Evolutionary conservation across 768 basidiomycete species (phyloP).

Genomic region (Lentinula sp.): DNA sequence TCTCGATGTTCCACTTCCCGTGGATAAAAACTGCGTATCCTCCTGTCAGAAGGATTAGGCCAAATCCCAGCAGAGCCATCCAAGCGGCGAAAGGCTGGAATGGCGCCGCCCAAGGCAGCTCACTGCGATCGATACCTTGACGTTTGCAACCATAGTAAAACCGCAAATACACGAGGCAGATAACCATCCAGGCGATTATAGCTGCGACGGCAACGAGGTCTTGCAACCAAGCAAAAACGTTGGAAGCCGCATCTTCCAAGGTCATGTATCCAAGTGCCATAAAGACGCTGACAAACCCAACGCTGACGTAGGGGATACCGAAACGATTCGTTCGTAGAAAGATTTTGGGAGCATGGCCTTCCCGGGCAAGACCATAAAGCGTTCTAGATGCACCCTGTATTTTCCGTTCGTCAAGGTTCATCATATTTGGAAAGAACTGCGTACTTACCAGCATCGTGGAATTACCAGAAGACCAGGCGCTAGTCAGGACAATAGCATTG

Average conservation of each 20-base stretch:
- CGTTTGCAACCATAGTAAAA: slow-evolving; percentile 6
- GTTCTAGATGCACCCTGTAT: slow-evolving; percentile 46
- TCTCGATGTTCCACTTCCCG: neutral
- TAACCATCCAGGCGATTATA: slow-evolving; percentile 3
- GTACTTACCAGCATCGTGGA: slow-evolving; percentile 20
- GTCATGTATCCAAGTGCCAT: neutral
- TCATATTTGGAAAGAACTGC: neutral
- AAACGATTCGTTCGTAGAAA: slow-evolving; percentile 39
- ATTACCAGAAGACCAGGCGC: slow-evolving; percentile 69
- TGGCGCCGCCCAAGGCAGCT: slow-evolving; percentile 21
- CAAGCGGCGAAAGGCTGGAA: slow-evolving; percentile 24
- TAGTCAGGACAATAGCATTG: slow-evolving; percentile 67
- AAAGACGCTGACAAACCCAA: slow-evolving; percentile 26
- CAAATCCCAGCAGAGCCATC: slow-evolving; percentile 30
- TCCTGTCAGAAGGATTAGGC: slow-evolving; percentile 11
- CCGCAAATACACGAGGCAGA: neutral
- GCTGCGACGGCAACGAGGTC: neutral
- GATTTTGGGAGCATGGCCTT: slow-evolving; percentile 42
- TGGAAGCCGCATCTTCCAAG: neutral
- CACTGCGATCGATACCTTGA: slow-evolving; percentile 14
- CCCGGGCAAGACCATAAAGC: slow-evolving; percentile 45
- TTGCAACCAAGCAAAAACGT: slow-evolving; percentile 6
- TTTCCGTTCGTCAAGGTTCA: neutral
- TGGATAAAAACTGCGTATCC: slow-evolving; percentile 21
- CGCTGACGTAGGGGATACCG: slow-evolving; percentile 39